Conservation (phyloP, 2,329 filamentous ascomycete genomes). For the Penicillium sp. region DNA sequence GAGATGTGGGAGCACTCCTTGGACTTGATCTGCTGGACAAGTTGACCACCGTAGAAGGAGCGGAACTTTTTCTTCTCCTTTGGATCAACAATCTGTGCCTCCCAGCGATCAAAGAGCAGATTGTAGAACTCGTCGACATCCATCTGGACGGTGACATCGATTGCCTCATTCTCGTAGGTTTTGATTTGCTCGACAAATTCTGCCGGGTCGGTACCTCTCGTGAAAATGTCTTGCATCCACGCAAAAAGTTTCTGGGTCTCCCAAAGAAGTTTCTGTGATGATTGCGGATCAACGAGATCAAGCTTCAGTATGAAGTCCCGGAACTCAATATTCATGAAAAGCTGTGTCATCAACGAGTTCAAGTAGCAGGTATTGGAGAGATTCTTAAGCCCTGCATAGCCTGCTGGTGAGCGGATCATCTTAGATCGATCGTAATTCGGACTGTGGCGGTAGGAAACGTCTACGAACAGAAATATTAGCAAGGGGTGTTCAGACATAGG, state of each 20-base stretch:
- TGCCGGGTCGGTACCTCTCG: slow-evolving; percentile 67
- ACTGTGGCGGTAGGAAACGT: slow-evolving; percentile 13
- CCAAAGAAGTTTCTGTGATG: slow-evolving; percentile 63
- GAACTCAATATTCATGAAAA: slow-evolving; percentile 93
- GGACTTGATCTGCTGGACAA: slow-evolving; percentile 92
- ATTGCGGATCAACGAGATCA: slow-evolving; percentile 52
- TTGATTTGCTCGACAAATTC: slow-evolving; percentile 70
- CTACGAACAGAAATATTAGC: slow-evolving; percentile 1
- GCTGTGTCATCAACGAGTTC: slow-evolving; percentile 87
- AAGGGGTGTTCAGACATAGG: background rate
- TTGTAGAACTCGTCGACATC: slow-evolving; percentile 98
- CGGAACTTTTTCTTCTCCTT: slow-evolving; percentile 69
- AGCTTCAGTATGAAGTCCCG: slow-evolving; percentile 73
- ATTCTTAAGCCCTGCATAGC: slow-evolving; percentile 86
- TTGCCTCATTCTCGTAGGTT: slow-evolving; percentile 74
- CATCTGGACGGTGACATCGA: slow-evolving; percentile 90
- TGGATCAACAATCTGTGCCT: slow-evolving; percentile 66
- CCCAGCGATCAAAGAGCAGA: slow-evolving; percentile 84
- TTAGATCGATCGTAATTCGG: slow-evolving; percentile 61
- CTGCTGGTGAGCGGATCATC: slow-evolving; percentile 68
- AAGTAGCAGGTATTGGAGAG: slow-evolving; percentile 95
- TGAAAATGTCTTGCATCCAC: slow-evolving; percentile 76
- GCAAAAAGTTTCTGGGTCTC: slow-evolving; percentile 80
- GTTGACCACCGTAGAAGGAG: slow-evolving; percentile 82
- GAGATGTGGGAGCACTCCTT: slow-evolving; percentile 94